Evolutionary conservation across 257 asterid species (phyloP).

Genomic region (Cynanchum wilfordii): DNA sequence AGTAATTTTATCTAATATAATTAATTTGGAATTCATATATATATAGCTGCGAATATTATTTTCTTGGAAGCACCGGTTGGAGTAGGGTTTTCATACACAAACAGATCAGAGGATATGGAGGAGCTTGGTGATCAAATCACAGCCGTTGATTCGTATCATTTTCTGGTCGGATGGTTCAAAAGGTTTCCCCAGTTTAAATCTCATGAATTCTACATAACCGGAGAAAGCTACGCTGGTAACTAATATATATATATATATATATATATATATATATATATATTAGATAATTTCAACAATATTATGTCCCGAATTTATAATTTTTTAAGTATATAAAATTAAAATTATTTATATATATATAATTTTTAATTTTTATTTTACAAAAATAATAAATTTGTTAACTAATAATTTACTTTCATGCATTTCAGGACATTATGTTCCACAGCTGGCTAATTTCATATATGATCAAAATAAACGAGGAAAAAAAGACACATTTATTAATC

Average conservation of each 20-base stretch:
- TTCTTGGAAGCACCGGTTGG: conserved; percentile 45
- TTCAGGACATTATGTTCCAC: conserved; percentile 39
- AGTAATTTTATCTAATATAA: no score
- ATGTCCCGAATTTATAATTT: no score
- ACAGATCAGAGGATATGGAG: conserved; percentile 22
- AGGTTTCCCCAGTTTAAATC: conserved; percentile 27
- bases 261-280: no score
- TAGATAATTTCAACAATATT: no score
- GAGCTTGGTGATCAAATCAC: conserved; percentile 27
- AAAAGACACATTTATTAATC: conserved; percentile 21
- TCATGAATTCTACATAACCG: conserved; percentile 29
- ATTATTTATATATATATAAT: no score
- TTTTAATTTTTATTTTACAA: background rate
- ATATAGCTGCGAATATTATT: conserved; percentile 30
- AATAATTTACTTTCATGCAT: background rate
- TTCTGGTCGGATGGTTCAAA: conserved; percentile 31
- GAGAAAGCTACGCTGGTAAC: conserved; percentile 39
- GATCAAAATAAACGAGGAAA: conserved; percentile 21
- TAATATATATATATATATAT: background rate
- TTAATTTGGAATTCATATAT: background rate
- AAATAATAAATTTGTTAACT: no score
- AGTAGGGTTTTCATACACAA: conserved; percentile 43
- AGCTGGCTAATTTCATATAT: conserved; percentile 30
- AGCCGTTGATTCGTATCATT: conserved; percentile 24
- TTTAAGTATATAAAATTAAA: no score